Base-by-base conservation (phyloP, 352 stramenopile species). In the Pythium dissotocum region DNA sequence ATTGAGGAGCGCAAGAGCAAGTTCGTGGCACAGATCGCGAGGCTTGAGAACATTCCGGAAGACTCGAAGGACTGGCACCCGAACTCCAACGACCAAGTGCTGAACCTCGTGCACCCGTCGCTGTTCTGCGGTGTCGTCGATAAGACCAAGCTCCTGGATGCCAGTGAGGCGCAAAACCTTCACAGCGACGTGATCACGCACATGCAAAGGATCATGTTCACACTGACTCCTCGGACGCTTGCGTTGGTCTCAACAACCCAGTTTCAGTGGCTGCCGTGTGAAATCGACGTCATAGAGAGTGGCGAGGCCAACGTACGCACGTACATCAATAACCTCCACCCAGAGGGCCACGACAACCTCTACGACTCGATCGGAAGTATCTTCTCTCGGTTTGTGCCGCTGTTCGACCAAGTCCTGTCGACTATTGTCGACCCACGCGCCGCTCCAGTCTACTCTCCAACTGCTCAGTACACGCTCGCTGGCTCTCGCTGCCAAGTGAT, bases 101-200 rank as follows among this genome's bases (percentile, higher is more conserved):
- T 88, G 18, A 71, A 89, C 48, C 72, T 91, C 7, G 68, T 89
- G 24, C 83, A 88, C 63, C 81, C 81, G 38, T 91, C 83, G 46
- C 60, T 91, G 7, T 89, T 12, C 18, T 30, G 42, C 42, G 42
- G 73, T 36, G 76, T 91, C 1, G 72, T 75, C 24, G 75, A 75
- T 28, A 35, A 67, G 14, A 89, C 80, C 0, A 61, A 64, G 28
- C 7, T 42, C 5, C 18, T 73, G 0, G 1, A 30, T 0, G 52
- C 30, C 44, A 21, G 42, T 9, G 30, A 24, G 8, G 9, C 46
- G 6, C 52, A 56, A 18, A 35, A 18, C 12, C 12, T 61, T 12
- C 4, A 18, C 24, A 6, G 63, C 18, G 53, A 35, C 42, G n/a
- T 67, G 32, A 40, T 67, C 3, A 70, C 82, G 30, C 65, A 75